Percentiles rank a stretch among this genome's conserved stretches.
Conservation (phyloP, 371 early-diverging fungal species). For the Mucor mucedo region DNA sequence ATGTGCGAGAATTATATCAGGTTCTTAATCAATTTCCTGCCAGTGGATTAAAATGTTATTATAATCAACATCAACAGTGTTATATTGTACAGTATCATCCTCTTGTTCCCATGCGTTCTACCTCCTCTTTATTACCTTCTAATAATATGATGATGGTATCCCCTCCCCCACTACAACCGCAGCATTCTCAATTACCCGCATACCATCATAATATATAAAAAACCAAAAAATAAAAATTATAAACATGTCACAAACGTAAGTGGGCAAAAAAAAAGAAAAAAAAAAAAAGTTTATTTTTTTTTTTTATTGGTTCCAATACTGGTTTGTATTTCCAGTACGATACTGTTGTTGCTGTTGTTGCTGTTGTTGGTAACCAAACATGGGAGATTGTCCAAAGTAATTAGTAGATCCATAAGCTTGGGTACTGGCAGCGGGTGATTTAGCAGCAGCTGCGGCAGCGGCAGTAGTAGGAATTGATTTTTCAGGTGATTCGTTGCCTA, state of each 20-base stretch:
- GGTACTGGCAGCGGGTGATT: neutral
- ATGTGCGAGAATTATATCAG: constrained; percentile 42
- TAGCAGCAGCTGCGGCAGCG: neutral
- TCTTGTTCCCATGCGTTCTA: neutral
- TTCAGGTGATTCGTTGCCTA: neutral
- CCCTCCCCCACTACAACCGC: neutral
- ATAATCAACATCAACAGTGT: constrained; percentile 37
- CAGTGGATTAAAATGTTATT: constrained; percentile 41
- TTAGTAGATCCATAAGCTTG: constrained; percentile 9
- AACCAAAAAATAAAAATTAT: neutral
- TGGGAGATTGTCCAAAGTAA: constrained; percentile 25
- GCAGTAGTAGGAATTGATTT: neutral
- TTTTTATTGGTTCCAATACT: constrained; percentile 27
- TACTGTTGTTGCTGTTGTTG: constrained; percentile 7
- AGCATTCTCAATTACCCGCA: constrained; percentile 4
- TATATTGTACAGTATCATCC: constrained; percentile 29
- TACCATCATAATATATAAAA: neutral
- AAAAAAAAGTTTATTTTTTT: constrained; percentile 1
- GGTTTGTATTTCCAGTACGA: constrained; percentile 5
- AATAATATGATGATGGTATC: constrained; percentile 1
- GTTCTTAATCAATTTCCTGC: constrained; percentile 21
- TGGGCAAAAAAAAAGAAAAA: neutral
- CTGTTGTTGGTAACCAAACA: constrained; percentile 16
- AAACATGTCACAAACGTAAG: neutral
- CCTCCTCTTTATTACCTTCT: constrained; percentile 4